phyloP scores from a whole-genome alignment of 768 basidiomycete genomes.

The Amanita pseudoporphyria region DNA sequence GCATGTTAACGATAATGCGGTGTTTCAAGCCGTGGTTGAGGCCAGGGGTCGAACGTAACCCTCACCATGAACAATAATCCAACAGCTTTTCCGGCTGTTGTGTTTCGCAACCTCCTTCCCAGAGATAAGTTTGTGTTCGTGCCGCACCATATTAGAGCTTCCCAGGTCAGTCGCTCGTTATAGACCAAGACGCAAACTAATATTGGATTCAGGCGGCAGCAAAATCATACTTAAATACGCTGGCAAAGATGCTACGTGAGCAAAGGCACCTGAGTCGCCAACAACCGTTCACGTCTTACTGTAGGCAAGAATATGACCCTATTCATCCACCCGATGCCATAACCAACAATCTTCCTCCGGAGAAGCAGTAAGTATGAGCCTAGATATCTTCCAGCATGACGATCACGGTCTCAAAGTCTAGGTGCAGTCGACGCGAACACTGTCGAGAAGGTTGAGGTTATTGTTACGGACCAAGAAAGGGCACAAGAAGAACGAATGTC shows the following conservation, averaged over 20 bases:
- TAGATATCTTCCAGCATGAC: not conserved
- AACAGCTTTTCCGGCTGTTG: slow-evolving; percentile 53
- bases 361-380: slow-evolving; percentile 58
- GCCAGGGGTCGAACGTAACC: not conserved
- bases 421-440: slow-evolving; percentile 67
- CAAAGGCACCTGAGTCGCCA: not conserved
- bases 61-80: slow-evolving; percentile 81
- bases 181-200: not conserved
- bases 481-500: slow-evolving; percentile 51
- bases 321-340: slow-evolving; percentile 85
- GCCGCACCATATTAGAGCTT: not conserved
- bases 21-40: too few relatives aligned
- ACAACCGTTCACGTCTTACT: slow-evolving; percentile 4
- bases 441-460: slow-evolving; percentile 50
- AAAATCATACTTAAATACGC: slow-evolving; percentile 84
- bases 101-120: slow-evolving; percentile 46
- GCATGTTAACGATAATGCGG: not conserved
- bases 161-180: slow-evolving; percentile 31
- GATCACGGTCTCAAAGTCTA: slow-evolving; percentile 28
- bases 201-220: slow-evolving; percentile 45
- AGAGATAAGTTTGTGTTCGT: slow-evolving; percentile 19
- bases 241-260: slow-evolving; percentile 83
- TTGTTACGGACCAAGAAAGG: slow-evolving; percentile 63
- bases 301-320: slow-evolving; percentile 71
- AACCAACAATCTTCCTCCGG: slow-evolving; percentile 64